A percentile compares a stretch with the other conserved stretches of the same genome.
These are phyloP conservation scores for Solanum chiquidenum DNA, from an alignment of 257 asterid genomes.

Conservation along the genomic window DNA sequence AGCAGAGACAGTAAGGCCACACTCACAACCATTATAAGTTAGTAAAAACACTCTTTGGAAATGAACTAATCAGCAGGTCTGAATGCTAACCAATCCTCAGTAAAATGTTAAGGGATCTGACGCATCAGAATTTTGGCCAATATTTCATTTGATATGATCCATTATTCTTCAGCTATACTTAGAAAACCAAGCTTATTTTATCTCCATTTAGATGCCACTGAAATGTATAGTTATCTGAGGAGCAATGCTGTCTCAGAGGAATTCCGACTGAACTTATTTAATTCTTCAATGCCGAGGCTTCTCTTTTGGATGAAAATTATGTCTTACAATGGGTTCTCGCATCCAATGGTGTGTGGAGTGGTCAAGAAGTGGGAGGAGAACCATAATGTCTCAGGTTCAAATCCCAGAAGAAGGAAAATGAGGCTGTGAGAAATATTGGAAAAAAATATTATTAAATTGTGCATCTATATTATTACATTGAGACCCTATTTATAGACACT, in stretches of 20 bases:
- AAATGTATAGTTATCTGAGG: neutral
- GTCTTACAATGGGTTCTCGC: neutral
- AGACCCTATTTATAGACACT: too few relatives aligned
- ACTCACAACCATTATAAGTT: neutral
- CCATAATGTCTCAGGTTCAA: neutral
- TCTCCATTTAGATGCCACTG: neutral
- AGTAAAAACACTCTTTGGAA: neutral
- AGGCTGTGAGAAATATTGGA: neutral
- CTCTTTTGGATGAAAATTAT: neutral
- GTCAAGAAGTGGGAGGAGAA: neutral
- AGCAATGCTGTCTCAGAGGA: neutral
- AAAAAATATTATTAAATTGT: too few relatives aligned
- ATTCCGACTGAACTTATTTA: neutral
- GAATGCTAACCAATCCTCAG: neutral
- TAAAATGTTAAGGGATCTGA: neutral
- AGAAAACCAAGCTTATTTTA: neutral
- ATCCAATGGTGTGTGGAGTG: neutral
- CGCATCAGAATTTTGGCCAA: neutral
- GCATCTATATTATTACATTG: too few relatives aligned
- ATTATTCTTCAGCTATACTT: neutral
- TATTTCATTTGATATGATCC: neutral
- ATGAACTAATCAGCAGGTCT: neutral
- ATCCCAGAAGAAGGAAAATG: neutral
- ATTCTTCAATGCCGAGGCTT: neutral
- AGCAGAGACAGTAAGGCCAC: neutral